A percentile compares a stretch with the other conserved stretches of the same genome.
These are phyloP conservation scores for Scytalidium lignicola DNA, from an alignment of 2,329 filamentous ascomycete genomes.

Conservation along the genomic window DNA sequence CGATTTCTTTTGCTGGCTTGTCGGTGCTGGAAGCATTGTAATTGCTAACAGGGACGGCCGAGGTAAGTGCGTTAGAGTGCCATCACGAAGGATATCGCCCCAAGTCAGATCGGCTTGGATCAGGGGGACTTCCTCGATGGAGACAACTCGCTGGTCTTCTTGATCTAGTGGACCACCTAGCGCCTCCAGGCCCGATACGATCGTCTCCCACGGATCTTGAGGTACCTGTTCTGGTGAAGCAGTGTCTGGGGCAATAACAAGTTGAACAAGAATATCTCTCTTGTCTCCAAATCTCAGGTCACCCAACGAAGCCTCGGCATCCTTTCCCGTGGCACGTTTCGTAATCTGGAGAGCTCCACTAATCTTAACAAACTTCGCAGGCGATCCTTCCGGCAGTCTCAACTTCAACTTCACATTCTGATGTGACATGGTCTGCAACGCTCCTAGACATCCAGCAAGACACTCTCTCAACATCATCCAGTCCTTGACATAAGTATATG, in stretches of 20 bases:
- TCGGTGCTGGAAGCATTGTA: constrained; percentile 75
- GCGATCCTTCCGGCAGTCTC: constrained; percentile 88
- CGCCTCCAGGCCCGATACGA: constrained; percentile 91
- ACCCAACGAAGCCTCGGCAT: constrained; percentile 87
- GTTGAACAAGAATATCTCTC: constrained; percentile 84
- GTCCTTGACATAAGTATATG: constrained; percentile 97
- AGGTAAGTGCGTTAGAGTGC: constrained; percentile 77
- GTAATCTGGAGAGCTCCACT: constrained; percentile 94
- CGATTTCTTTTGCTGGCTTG: constrained; percentile 56
- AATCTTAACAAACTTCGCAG: constrained; percentile 98
- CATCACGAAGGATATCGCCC: constrained; percentile 88
- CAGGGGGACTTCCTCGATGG: constrained; percentile 89
- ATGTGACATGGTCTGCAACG: constrained; percentile 91
- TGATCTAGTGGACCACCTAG: constrained; percentile 82
- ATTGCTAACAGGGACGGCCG: constrained; percentile 89
- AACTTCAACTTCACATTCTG: constrained; percentile 97
- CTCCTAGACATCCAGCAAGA: constrained; percentile 85
- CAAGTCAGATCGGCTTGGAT: constrained; percentile 93
- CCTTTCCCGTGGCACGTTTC: constrained; percentile 88
- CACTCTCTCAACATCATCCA: constrained; percentile 99
- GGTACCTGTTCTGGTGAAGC: constrained; percentile 74
- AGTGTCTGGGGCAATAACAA: constrained; percentile 86
- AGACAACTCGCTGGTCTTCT: constrained; percentile 76
- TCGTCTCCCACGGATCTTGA: constrained; percentile 94
- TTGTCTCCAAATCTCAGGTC: constrained; percentile 96